A percentile compares a stretch with the other conserved stretches of the same genome.
These are phyloP conservation scores for Trypanosoma caninum DNA, from an alignment of 208 protist genomes.

Conservation along the genomic window DNA sequence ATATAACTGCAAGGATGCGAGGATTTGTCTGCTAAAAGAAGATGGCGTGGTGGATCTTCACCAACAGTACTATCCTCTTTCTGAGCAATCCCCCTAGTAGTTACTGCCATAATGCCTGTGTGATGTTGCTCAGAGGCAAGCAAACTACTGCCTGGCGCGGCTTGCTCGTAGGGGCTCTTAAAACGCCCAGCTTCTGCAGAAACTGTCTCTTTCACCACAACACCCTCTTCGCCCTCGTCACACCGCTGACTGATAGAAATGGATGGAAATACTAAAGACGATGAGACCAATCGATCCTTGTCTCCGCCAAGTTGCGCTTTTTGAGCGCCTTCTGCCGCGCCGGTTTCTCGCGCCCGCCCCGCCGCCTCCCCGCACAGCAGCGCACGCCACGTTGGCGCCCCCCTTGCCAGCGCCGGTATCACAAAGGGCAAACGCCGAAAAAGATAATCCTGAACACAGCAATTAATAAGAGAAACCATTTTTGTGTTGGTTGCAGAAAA, in stretches of 20 bases:
- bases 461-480: slow-evolving; percentile 39
- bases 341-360: no score
- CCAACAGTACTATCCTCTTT: not conserved
- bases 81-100: not conserved
- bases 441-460: slow-evolving; percentile 40
- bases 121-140: not conserved
- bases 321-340: no score
- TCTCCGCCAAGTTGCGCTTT: no score
- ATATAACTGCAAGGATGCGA: not conserved
- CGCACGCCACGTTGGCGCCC: slow-evolving; percentile 5
- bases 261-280: not conserved
- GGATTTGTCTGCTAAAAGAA: not conserved
- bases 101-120: not conserved
- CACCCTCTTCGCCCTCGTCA: not conserved
- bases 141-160: not conserved
- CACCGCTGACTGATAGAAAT: no score
- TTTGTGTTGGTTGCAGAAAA: slow-evolving; percentile 24
- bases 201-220: slow-evolving; percentile 14
- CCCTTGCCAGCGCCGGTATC: slow-evolving; percentile 28
- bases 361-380: not conserved
- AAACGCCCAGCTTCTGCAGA: slow-evolving; percentile 3
- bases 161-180: slow-evolving; percentile 8
- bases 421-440: slow-evolving; percentile 45
- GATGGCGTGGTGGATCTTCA: not conserved
- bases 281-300: no score